Evolutionary conservation across 805 yeast species (phyloP).

Genomic region (Ascoidea asiatica): DNA sequence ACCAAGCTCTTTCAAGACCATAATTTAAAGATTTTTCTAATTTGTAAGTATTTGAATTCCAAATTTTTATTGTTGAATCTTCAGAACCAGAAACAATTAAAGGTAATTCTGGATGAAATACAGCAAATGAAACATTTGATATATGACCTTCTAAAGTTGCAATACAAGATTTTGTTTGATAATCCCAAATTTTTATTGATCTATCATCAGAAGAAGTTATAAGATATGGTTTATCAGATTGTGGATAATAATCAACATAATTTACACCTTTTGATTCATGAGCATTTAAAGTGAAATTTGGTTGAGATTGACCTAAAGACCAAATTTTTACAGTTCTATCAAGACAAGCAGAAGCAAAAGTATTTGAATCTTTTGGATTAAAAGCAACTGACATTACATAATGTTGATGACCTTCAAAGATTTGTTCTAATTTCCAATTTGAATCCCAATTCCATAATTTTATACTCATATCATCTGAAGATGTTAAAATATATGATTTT

Average conservation of each 20-base stretch:
- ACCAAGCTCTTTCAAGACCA: conserved; percentile 95
- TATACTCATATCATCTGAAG: conserved; percentile 83
- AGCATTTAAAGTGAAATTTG: conserved; percentile 85
- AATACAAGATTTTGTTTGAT: conserved; percentile 91
- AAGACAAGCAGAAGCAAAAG: conserved; percentile 93
- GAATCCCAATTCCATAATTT: conserved; percentile 97
- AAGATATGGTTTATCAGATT: conserved; percentile 92
- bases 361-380: conserved; percentile 95
- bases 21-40: conserved; percentile 84
- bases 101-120: conserved; percentile 96
- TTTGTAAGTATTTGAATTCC: conserved; percentile 92
- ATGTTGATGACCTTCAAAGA: conserved; percentile 91
- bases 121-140: conserved; percentile 90
- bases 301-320: conserved; percentile 78
- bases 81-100: conserved; percentile 92
- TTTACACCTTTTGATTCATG: conserved; percentile 92
- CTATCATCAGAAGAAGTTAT: conserved; percentile 87
- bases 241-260: conserved; percentile 93
- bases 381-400: conserved; percentile 89
- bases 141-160: conserved; percentile 91
- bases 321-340: conserved; percentile 95
- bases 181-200: conserved; percentile 87
- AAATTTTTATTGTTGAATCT: conserved; percentile 85
- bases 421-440: conserved; percentile 80
- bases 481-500: conserved; percentile 77